Evolutionary conservation across 129 eudicot genomes (phyloP).

Genomic region (Artemisia annua): DNA sequence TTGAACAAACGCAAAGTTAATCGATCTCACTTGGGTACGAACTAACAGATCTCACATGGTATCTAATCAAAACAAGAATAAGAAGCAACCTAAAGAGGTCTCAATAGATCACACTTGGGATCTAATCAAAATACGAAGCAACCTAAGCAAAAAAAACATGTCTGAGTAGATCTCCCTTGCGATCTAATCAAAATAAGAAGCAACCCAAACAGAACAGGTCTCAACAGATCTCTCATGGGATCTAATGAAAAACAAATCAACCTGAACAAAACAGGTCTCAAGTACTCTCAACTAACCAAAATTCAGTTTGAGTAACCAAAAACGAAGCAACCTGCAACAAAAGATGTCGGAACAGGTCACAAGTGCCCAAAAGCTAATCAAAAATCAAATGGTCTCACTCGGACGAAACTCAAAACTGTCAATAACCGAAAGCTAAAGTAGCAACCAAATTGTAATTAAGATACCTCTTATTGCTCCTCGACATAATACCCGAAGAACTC

Average conservation of each 20-base stretch:
- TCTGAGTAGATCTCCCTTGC: neutral
- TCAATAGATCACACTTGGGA: conserved; percentile 2
- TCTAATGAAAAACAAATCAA: neutral
- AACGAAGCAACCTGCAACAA: neutral
- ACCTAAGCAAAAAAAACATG: neutral
- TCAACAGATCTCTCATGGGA: too few species aligned
- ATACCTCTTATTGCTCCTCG: too few species aligned
- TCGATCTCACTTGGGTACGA: neutral
- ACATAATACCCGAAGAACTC: too few species aligned
- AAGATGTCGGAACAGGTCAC: neutral
- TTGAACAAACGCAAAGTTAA: neutral
- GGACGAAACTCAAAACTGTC: neutral
- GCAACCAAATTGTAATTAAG: neutral
- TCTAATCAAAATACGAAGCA: neutral
- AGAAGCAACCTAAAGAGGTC: neutral
- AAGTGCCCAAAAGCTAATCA: neutral
- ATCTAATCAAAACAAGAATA: neutral
- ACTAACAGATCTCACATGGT: conserved; percentile 4
- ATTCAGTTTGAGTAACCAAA: neutral
- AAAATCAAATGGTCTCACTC: neutral
- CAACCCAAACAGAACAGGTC: neutral
- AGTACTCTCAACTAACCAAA: neutral
- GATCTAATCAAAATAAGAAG: neutral
- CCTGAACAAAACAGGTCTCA: neutral
- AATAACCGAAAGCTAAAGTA: neutral